phyloP scores from a whole-genome alignment of 139 green algal genomes.

The Micractinium sp. region DNA sequence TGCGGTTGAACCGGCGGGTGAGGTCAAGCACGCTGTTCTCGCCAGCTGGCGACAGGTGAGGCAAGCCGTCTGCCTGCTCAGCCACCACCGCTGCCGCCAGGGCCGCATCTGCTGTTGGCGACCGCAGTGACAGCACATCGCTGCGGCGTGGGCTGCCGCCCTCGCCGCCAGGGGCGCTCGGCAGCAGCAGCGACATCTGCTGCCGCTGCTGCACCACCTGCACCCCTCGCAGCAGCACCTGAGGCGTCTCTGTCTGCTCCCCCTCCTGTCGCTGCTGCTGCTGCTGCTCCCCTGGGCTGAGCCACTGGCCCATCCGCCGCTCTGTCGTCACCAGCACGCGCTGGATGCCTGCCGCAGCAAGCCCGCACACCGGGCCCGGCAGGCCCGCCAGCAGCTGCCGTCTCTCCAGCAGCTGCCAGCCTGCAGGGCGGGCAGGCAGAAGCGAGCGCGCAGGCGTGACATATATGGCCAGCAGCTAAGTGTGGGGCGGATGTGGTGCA shows the following conservation, averaged over 20 bases:
- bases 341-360: not conserved
- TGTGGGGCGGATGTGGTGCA: too few species aligned
- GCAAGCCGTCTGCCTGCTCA: not conserved
- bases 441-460: not conserved
- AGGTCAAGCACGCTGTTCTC: not conserved
- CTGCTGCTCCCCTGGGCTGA: not conserved
- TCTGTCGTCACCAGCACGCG: not conserved
- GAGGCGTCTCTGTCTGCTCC: not conserved
- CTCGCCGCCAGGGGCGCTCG: not conserved
- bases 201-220: not conserved
- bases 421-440: not conserved
- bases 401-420: conserved; percentile 6
- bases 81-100: not conserved
- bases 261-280: not conserved
- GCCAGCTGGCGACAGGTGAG: not conserved
- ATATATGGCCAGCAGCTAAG: too few species aligned
- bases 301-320: not conserved
- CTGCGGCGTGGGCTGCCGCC: not conserved
- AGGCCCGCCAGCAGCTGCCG: conserved; percentile 7
- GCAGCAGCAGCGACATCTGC: not conserved
- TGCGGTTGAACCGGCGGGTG: not conserved
- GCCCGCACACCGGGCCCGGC: conserved; percentile 1
- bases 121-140: not conserved
- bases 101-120: not conserved
- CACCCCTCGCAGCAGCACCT: not conserved